Base-by-base conservation (phyloP, 2,329 filamentous ascomycete genomes). In the Ploettnerulaceae sp. region DNA sequence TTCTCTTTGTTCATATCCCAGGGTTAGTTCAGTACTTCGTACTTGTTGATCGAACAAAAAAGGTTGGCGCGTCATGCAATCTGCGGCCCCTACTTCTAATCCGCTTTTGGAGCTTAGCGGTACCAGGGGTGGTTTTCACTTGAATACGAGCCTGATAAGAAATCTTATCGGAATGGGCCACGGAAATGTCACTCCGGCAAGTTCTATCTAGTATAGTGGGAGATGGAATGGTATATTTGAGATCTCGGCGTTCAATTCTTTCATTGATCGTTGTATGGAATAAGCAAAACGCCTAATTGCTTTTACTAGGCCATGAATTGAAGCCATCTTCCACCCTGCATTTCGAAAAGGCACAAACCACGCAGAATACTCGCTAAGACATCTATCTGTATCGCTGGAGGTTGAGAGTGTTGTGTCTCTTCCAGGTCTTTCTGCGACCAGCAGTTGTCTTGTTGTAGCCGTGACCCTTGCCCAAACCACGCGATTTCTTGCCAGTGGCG, bases 401-500 rank as follows among this genome's bases (percentile, higher is more conserved):
- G 67, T 87, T 95, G 71, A 95, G 84, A 74, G 91, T 98, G 86
- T 98, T 98, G 82, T 95, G 89, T 72, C 87, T 83, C 88, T 95
- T 95, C 94, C 93, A 98, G 72, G 91, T 98, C 89, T 98, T 96
- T 81, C 94, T 91, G 74, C 93, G 84, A 68, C 93, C 93, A 66
- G 89, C 87, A 64, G 79, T 80, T 73, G 93, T 98, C 82, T 98
- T 95, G 89, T 91, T 95, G 89, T 88, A 98, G 69, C 86, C 82
- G 78, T 97, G 91, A 66, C 93, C 93, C 84, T 95, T 95, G 85
- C 93, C 93, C 77, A 98, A 86, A 77, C 94, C 93, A 74, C 93
- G 89, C 68, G 89, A 95, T 80, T 94, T 94, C 90, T 98, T 98
- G 84, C 93, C 93, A 62, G 91, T 97, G 67, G 91, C 84, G 64